phyloP scores from a whole-genome alignment of 1,284 basidiomycete genomes.

The Stereum hirsutum region DNA sequence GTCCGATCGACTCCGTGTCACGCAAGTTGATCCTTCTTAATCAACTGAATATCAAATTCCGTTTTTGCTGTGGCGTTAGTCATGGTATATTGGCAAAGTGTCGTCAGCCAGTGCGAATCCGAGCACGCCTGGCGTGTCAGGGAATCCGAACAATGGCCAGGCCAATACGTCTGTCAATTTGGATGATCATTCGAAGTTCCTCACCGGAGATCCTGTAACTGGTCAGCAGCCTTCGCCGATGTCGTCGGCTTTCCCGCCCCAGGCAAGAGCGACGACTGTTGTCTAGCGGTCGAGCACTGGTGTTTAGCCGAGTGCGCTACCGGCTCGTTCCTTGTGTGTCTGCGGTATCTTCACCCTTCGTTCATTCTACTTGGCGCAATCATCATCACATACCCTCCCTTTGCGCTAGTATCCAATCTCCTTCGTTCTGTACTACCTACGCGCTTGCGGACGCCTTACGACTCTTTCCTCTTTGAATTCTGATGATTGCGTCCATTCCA shows the following conservation, averaged over 20 bases:
- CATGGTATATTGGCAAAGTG: constrained; percentile 22
- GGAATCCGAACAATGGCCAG: neutral
- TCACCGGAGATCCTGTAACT: constrained; percentile 5
- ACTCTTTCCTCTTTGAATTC: neutral
- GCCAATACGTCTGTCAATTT: constrained; percentile 6
- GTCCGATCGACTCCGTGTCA: constrained; percentile 15
- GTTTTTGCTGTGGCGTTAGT: too few relatives aligned
- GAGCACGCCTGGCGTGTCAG: constrained; percentile 12
- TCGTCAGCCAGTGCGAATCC: constrained; percentile 12
- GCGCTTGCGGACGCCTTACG: neutral
- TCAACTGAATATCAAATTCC: neutral
- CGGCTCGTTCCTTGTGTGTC: neutral
- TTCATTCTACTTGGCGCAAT: neutral
- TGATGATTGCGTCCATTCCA: constrained; percentile 1
- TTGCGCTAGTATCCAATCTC: too few relatives aligned
- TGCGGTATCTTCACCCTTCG: too few relatives aligned
- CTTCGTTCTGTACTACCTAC: neutral
- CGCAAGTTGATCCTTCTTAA: neutral
- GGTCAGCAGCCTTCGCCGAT: constrained; percentile 14
- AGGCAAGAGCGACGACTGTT: constrained; percentile 12
- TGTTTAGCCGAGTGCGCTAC: neutral
- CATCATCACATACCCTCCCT: neutral
- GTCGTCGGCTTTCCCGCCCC: constrained; percentile 18
- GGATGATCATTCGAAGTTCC: constrained; percentile 3
- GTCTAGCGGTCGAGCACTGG: constrained; percentile 3